A percentile compares a stretch with the other conserved stretches of the same genome.
phyloP scores from a whole-genome alignment of 352 stramenopile species.

The Pythium chondricola region DNA sequence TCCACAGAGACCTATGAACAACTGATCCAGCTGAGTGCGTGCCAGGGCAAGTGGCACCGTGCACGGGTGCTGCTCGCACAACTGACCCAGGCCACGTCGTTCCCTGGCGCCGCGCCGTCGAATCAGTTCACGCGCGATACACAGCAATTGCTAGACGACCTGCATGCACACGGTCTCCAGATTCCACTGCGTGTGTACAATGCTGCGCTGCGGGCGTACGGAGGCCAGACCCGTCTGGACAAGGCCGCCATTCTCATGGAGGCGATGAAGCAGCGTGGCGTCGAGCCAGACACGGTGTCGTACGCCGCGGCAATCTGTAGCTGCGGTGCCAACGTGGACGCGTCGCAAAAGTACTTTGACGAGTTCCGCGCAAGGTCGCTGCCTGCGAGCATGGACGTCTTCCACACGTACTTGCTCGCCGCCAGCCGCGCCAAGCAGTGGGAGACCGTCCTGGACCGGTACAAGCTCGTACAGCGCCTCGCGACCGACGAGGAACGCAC shows the following conservation, averaged over 20 bases:
- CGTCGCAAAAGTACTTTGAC: slow-evolving; percentile 40
- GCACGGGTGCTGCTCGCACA: slow-evolving; percentile 45
- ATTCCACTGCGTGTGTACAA: slow-evolving; percentile 48
- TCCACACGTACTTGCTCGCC: slow-evolving; percentile 24
- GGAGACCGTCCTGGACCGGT: slow-evolving; percentile 33
- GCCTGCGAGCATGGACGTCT: slow-evolving; percentile 18
- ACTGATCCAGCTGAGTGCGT: slow-evolving; percentile 41
- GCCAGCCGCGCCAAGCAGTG: slow-evolving; percentile 34
- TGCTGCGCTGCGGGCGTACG: slow-evolving; percentile 56
- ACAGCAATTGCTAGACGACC: slow-evolving; percentile 34
- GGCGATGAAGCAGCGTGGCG: slow-evolving; percentile 30
- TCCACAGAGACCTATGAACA: slow-evolving; percentile 31
- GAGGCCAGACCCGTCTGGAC: slow-evolving; percentile 25
- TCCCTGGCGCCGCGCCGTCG: slow-evolving; percentile 25
- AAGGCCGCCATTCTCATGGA: slow-evolving; percentile 35
- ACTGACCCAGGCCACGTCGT: slow-evolving; percentile 31
- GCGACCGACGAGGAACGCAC: slow-evolving; percentile 8
- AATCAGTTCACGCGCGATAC: slow-evolving; percentile 52
- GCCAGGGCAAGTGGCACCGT: slow-evolving; percentile 48
- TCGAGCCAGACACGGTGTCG: slow-evolving; percentile 44
- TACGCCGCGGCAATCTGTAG: slow-evolving; percentile 48
- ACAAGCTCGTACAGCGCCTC: slow-evolving; percentile 11
- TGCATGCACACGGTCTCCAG: slow-evolving; percentile 30
- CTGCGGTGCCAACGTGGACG: slow-evolving; percentile 33
- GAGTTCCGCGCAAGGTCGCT: slow-evolving; percentile 25